These are phyloP conservation scores for Fusarium begoniae DNA, from an alignment of 2,329 filamentous ascomycete genomes.

Conservation along the genomic window DNA sequence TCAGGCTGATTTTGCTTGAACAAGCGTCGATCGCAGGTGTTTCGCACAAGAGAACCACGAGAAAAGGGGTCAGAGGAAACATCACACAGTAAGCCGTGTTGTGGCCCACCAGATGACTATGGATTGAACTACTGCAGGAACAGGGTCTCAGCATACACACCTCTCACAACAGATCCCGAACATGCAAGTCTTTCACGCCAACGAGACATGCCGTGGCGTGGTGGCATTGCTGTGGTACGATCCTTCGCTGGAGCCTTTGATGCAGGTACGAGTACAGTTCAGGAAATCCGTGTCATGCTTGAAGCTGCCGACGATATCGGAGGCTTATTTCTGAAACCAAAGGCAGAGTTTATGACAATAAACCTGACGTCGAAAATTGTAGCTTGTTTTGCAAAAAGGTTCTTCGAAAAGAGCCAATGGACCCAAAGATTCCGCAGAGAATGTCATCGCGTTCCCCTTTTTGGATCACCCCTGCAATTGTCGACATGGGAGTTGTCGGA, in stretches of 20 bases:
- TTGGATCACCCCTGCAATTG: background rate
- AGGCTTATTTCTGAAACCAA: background rate
- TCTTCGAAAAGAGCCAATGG: background rate
- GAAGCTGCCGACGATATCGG: background rate
- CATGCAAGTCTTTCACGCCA: conserved; percentile 11
- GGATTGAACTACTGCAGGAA: conserved; percentile 43
- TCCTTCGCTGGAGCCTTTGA: conserved; percentile 25
- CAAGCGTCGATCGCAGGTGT: conserved; percentile 17
- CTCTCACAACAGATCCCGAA: conserved; percentile 23
- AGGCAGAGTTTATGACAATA: background rate
- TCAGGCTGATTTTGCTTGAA: conserved; percentile 15
- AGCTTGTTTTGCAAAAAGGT: conserved; percentile 1
- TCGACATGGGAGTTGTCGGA: conserved; percentile 6
- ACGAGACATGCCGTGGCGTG: conserved; percentile 24
- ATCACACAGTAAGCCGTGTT: conserved; percentile 20
- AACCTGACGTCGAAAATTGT: background rate
- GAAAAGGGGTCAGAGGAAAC: conserved; percentile 18
- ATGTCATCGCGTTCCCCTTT: conserved; percentile 31
- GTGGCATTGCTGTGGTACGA: conserved; percentile 25
- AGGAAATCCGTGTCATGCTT: background rate
- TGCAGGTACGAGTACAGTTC: background rate
- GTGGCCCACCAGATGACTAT: conserved; percentile 40
- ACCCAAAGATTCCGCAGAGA: conserved; percentile 1
- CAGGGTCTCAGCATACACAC: conserved; percentile 34
- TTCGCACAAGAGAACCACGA: conserved; percentile 3